Evolutionary conservation across 169 alveolate species (phyloP).

Genomic region (Plasmodium reichenowi): DNA sequence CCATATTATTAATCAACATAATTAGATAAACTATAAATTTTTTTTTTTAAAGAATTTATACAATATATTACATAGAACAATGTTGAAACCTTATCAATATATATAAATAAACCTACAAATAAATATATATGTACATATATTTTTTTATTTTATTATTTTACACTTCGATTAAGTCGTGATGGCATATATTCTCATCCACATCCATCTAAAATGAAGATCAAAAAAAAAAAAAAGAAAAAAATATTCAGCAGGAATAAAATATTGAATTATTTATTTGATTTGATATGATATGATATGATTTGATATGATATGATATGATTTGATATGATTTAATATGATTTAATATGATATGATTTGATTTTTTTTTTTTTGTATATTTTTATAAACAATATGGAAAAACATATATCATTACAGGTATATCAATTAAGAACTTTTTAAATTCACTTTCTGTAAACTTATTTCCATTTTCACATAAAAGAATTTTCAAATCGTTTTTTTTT

Average conservation of each 20-base stretch:
- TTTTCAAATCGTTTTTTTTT: slow-evolving; percentile 20
- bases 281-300: background rate
- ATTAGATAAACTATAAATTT: slow-evolving; percentile 35
- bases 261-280: background rate
- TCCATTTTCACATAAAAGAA: slow-evolving; percentile 61
- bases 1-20: slow-evolving; percentile 13
- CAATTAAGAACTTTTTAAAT: slow-evolving; percentile 47
- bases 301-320: background rate
- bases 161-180: slow-evolving; percentile 44
- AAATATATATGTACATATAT: background rate
- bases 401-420: slow-evolving; percentile 42
- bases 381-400: background rate
- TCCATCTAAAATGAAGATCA: slow-evolving; percentile 23
- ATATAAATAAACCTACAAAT: background rate
- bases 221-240: slow-evolving; percentile 1
- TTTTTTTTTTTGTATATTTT: background rate
- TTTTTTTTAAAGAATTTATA: background rate
- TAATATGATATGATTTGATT: slow-evolving; percentile 10
- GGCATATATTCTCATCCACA: slow-evolving; percentile 41
- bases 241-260: background rate
- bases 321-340: background rate
- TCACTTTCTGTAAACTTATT: slow-evolving; percentile 63
- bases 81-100: background rate
- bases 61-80: background rate
- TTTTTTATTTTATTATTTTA: slow-evolving; percentile 25